Evolutionary conservation across 257 asterid genomes (phyloP).

Genomic region (Solanum boliviense): DNA sequence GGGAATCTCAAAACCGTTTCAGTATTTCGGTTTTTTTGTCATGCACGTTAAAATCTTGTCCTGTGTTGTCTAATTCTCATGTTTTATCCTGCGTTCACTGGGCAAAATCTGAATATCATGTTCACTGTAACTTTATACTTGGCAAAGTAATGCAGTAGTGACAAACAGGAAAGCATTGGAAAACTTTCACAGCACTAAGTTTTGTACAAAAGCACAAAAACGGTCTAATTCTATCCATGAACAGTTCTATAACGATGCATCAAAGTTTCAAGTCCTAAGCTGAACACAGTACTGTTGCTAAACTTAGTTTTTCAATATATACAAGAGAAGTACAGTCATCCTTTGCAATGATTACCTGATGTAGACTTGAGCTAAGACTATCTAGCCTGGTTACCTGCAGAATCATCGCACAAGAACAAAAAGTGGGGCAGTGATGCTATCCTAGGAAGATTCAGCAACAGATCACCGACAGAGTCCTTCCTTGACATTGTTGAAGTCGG

Average conservation of each 20-base stretch:
- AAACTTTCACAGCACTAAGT: background rate
- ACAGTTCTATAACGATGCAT: background rate
- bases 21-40: background rate
- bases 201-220: background rate
- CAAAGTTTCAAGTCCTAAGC: background rate
- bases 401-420: constrained; percentile 57
- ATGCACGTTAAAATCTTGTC: background rate
- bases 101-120: background rate
- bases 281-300: background rate
- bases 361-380: constrained; percentile 1
- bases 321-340: constrained; percentile 4
- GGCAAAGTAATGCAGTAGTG: background rate
- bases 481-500: constrained; percentile 46
- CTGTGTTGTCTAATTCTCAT: background rate
- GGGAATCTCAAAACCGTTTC: background rate
- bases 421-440: constrained; percentile 93
- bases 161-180: background rate
- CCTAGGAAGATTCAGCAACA: constrained; percentile 73
- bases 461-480: constrained; percentile 84
- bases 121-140: background rate
- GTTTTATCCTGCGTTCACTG: background rate
- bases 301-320: background rate
- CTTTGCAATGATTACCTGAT: background rate
- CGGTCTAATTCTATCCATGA: background rate
- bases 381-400: constrained; percentile 48